These are phyloP conservation scores for Fusarium torreyae DNA, from an alignment of 2,329 filamentous ascomycete species.

Conservation along the genomic window DNA sequence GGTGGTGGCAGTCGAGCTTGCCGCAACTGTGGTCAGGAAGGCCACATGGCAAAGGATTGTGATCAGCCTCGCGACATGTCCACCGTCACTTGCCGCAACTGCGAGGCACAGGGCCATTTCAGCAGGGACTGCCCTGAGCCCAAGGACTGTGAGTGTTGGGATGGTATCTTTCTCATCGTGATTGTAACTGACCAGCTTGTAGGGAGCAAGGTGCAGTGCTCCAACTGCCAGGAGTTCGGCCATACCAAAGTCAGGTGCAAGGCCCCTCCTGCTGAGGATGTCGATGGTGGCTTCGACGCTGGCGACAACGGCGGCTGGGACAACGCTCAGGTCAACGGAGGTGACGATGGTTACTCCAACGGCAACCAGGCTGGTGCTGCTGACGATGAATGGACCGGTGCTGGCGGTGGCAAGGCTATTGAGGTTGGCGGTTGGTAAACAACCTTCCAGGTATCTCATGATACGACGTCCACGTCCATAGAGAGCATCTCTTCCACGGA, in stretches of 20 bases:
- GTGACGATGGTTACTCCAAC: conserved; percentile 16
- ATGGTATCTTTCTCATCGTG: neutral
- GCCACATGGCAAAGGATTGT: conserved; percentile 70
- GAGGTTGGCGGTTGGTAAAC: conserved; percentile 41
- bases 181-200: conserved; percentile 34
- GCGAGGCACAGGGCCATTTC: conserved; percentile 72
- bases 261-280: conserved; percentile 45
- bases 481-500: neutral
- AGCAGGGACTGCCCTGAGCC: conserved; percentile 75
- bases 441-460: too few species aligned
- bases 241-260: conserved; percentile 60
- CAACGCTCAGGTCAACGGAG: conserved; percentile 10
- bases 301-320: conserved; percentile 24
- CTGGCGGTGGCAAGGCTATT: neutral
- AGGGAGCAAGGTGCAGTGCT: conserved; percentile 60
- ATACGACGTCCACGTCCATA: neutral
- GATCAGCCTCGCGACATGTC: conserved; percentile 61
- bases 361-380: conserved; percentile 13
- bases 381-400: conserved; percentile 23
- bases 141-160: conserved; percentile 54
- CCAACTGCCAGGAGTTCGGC: conserved; percentile 57
- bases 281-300: conserved; percentile 32
- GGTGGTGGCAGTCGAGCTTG: conserved; percentile 69
- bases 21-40: conserved; percentile 75
- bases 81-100: conserved; percentile 72